A percentile compares a stretch with the other conserved stretches of the same genome.
Evolutionary conservation across 2,329 filamentous ascomycete species (phyloP).

Genomic region (Diaporthe vexans): DNA sequence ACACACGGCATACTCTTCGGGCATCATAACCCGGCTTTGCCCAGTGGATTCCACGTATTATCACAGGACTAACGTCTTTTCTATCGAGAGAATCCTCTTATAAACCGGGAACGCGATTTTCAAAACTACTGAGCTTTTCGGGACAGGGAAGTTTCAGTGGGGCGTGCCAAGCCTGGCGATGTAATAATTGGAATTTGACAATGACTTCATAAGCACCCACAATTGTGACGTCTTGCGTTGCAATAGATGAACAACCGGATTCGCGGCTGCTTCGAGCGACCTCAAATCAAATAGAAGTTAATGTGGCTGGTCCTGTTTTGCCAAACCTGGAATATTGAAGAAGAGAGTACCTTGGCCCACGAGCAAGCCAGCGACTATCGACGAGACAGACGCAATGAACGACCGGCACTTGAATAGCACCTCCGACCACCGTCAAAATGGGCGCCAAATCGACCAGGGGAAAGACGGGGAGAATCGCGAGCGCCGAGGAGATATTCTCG

Average conservation of each 20-base stretch:
- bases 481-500: not conserved
- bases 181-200: slow-evolving; percentile 1
- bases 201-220: slow-evolving; percentile 29
- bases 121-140: not conserved
- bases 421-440: slow-evolving; percentile 10
- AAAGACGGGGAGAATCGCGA: not conserved
- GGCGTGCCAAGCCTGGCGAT: slow-evolving; percentile 14
- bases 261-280: not conserved
- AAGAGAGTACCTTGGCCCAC: not conserved
- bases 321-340: too few species aligned
- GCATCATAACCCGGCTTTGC: not conserved
- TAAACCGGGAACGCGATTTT: not conserved
- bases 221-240: slow-evolving; percentile 17
- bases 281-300: not conserved
- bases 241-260: not conserved
- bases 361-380: not conserved
- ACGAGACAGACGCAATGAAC: not conserved
- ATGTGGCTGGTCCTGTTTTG: too few species aligned
- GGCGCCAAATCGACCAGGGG: not conserved
- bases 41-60: not conserved
- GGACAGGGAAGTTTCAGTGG: slow-evolving; percentile 14
- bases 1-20: too few species aligned
- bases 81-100: not conserved
- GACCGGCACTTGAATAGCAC: not conserved
- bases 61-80: not conserved